Percentiles rank a stretch among this genome's conserved stretches.
These are phyloP conservation scores for Persicaria maculosa DNA, from an alignment of 148 eudicot species.

Conservation along the genomic window DNA sequence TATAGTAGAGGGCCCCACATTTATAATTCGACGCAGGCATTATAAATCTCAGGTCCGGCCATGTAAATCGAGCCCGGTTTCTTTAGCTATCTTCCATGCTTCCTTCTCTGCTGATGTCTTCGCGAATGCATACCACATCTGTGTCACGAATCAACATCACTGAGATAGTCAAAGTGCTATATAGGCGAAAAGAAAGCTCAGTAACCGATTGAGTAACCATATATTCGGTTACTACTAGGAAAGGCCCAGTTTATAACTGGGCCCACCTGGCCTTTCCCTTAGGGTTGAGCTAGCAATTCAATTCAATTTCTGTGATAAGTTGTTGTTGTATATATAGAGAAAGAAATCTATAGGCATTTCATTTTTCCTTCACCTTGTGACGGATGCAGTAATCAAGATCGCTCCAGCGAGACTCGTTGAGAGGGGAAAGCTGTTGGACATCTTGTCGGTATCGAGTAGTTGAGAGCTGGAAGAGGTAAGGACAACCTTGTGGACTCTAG, in stretches of 20 bases:
- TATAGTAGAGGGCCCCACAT: too few relatives aligned
- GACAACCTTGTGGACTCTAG: not conserved
- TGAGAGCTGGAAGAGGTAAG: not conserved
- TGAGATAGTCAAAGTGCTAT: not conserved
- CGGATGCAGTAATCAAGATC: not conserved
- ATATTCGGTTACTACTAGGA: not conserved
- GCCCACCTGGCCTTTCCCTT: not conserved
- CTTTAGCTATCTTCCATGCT: not conserved
- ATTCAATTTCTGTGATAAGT: not conserved
- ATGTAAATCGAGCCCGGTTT: not conserved
- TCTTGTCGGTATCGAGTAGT: not conserved
- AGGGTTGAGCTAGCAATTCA: not conserved
- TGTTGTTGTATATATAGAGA: too few relatives aligned
- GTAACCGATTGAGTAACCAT: not conserved
- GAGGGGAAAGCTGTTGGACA: not conserved
- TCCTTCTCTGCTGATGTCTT: constrained; percentile 3
- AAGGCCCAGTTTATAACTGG: too few relatives aligned
- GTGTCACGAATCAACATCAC: too few relatives aligned
- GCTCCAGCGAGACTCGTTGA: not conserved
- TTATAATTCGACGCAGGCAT: too few relatives aligned
- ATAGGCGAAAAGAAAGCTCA: not conserved
- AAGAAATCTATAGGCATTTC: too few relatives aligned
- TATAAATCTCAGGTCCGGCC: too few relatives aligned
- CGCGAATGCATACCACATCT: not conserved
- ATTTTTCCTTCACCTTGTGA: not conserved